Evolutionary conservation across 176 grass and related monocot genomes (phyloP).

Genomic region (Cenchrus purpureus): DNA sequence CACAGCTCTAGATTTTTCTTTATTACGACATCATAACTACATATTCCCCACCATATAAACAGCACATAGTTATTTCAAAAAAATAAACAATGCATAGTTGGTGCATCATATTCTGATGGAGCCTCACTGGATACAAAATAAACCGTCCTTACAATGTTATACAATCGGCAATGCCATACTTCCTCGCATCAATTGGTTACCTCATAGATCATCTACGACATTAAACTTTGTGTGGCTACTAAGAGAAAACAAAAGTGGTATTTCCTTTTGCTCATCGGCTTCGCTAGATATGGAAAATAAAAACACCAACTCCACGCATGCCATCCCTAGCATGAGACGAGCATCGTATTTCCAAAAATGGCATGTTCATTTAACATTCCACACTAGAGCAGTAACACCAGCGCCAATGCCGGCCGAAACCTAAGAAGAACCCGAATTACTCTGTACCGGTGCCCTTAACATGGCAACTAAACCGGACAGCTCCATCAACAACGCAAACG

Average conservation of each 20-base stretch:
- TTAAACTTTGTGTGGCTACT: neutral
- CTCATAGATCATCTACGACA: neutral
- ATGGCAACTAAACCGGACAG: neutral
- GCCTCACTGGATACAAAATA: neutral
- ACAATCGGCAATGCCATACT: neutral
- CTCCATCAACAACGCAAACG: neutral
- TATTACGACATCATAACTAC: neutral
- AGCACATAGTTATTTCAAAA: neutral
- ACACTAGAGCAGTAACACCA: neutral
- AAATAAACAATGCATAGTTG: neutral
- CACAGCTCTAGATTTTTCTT: neutral
- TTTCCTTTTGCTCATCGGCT: neutral
- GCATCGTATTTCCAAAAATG: neutral
- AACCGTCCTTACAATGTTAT: neutral
- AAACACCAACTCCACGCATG: neutral
- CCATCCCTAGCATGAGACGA: neutral
- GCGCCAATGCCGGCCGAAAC: neutral
- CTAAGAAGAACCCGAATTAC: slow-evolving; percentile 10
- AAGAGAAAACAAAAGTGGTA: slow-evolving; percentile 1
- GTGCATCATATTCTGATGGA: neutral
- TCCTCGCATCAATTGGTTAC: slow-evolving; percentile 19
- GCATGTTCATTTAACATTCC: slow-evolving; percentile 18
- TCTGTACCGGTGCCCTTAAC: neutral
- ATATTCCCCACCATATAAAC: neutral
- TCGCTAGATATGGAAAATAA: neutral